Evolutionary conservation across 2,329 filamentous ascomycete genomes (phyloP).

Genomic region (Venturia carpophila): DNA sequence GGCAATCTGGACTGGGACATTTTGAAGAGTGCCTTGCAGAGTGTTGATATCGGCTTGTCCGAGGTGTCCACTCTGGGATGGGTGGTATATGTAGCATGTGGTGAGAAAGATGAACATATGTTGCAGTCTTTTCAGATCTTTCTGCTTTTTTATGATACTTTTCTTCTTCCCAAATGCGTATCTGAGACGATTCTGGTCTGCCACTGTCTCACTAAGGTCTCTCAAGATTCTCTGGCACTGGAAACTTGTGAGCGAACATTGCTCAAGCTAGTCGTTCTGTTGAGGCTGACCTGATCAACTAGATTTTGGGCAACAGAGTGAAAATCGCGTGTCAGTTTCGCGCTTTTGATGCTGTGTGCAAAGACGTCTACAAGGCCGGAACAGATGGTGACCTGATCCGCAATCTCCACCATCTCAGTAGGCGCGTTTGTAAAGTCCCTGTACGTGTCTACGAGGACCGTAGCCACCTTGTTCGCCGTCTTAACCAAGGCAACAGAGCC

Average conservation of each 20-base stretch:
- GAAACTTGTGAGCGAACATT: not conserved
- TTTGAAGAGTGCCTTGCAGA: constrained; percentile 8
- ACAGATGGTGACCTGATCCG: not conserved
- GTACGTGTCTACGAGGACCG: constrained; percentile 5
- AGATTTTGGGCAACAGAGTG: constrained; percentile 2
- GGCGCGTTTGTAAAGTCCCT: constrained; percentile 9
- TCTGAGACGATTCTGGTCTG: not conserved
- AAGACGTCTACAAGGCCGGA: not conserved
- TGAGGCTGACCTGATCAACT: not conserved
- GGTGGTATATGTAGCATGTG: constrained; percentile 4
- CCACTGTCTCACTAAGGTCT: not conserved
- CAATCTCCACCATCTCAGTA: constrained; percentile 5
- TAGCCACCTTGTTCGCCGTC: constrained; percentile 6
- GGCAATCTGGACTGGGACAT: not conserved
- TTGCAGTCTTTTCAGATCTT: constrained; percentile 8
- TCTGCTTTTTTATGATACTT: not conserved
- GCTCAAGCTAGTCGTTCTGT: not conserved
- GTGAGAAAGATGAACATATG: constrained; percentile 11
- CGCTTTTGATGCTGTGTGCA: not conserved
- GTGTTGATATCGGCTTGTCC: not conserved
- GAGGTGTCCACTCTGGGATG: not conserved
- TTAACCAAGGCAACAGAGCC: not conserved
- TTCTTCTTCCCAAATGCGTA: constrained; percentile 3
- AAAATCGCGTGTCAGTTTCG: not conserved
- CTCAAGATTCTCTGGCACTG: constrained; percentile 3